These are phyloP conservation scores for Taphrina flavorubra DNA, from an alignment of 1,139 yeast species.

Conservation along the genomic window DNA sequence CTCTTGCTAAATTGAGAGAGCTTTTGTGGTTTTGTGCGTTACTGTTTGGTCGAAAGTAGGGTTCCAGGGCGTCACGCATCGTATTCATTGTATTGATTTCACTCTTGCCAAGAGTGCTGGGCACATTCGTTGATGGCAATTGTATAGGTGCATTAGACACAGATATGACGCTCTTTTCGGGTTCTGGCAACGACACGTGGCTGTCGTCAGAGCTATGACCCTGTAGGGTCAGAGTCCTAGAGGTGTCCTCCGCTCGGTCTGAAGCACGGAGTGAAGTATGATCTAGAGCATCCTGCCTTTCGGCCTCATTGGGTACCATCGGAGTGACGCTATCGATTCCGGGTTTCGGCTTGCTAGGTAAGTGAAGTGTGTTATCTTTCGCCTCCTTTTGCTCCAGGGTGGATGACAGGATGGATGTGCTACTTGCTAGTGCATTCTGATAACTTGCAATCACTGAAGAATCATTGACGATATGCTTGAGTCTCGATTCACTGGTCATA, in stretches of 20 bases:
- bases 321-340: neutral
- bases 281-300: neutral
- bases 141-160: neutral
- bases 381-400: neutral
- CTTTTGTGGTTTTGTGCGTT: neutral
- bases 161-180: neutral
- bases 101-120: neutral
- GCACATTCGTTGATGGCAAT: neutral
- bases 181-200: neutral
- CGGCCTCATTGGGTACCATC: neutral
- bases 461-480: constrained; percentile 3
- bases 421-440: neutral
- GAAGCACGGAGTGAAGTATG: neutral
- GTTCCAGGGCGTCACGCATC: constrained; percentile 8
- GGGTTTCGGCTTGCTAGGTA: neutral
- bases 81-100: neutral
- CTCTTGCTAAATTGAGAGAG: constrained; percentile 1
- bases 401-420: neutral
- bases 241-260: neutral
- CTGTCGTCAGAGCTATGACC: neutral
- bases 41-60: neutral
- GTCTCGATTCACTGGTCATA: neutral
- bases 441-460: constrained; percentile 4
- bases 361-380: neutral
- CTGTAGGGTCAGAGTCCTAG: too few relatives aligned